Evolutionary conservation across 805 yeast species (phyloP).

Genomic region (Wickerhamomyces queroliae): DNA sequence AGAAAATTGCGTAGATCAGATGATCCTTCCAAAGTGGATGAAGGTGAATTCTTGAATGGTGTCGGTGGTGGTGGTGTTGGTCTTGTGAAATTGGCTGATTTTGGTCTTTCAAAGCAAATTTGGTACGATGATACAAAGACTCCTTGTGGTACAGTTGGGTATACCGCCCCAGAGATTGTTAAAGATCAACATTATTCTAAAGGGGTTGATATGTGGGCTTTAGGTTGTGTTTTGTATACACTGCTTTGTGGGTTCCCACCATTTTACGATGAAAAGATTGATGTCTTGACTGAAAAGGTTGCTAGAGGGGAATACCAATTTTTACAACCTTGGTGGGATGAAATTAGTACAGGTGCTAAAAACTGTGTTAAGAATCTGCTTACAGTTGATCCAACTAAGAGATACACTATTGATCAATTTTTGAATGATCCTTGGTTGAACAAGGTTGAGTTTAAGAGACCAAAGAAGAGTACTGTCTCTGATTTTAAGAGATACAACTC

Average conservation of each 20-base stretch:
- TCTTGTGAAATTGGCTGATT: constrained; percentile 58
- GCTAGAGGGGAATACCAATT: constrained; percentile 69
- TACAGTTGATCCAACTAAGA: constrained; percentile 60
- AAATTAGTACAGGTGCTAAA: constrained; percentile 66
- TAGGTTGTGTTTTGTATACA: constrained; percentile 67
- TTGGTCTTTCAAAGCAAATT: constrained; percentile 60
- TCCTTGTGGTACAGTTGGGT: constrained; percentile 74
- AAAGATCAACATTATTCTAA: constrained; percentile 54
- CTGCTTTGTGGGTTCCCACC: constrained; percentile 72
- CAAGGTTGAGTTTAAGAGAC: constrained; percentile 17
- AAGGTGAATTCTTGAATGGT: constrained; percentile 47
- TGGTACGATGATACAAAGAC: constrained; percentile 50
- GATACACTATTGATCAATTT: constrained; percentile 65
- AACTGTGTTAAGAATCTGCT: constrained; percentile 59
- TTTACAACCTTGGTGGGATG: constrained; percentile 86
- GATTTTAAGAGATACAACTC: constrained; percentile 17
- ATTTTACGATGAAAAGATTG: constrained; percentile 61
- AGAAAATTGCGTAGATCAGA: constrained; percentile 40
- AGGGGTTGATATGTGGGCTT: constrained; percentile 69
- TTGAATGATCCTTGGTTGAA: constrained; percentile 67
- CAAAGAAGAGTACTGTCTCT: constrained; percentile 11
- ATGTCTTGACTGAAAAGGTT: constrained; percentile 63
- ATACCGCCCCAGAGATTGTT: constrained; percentile 70
- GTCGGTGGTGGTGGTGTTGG: constrained; percentile 65
- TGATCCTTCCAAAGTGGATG: constrained; percentile 55